A percentile compares a stretch with the other conserved stretches of the same genome.
phyloP scores from a whole-genome alignment of 2,329 filamentous ascomycete genomes.

The Immersiporthe knoxdaviesiana region DNA sequence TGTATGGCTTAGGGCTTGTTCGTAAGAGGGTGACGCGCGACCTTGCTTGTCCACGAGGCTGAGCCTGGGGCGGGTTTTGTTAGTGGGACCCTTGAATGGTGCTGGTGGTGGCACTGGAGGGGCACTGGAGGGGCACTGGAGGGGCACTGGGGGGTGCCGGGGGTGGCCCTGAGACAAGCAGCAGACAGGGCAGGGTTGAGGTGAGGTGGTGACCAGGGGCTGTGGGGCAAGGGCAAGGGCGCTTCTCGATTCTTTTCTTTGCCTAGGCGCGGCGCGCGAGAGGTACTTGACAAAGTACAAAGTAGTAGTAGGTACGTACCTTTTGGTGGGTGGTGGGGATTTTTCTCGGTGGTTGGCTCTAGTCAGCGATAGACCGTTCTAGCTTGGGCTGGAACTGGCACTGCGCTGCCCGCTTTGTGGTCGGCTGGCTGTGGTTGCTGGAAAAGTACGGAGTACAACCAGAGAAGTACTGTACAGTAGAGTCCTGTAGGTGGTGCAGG shows the following conservation, averaged over 20 bases:
- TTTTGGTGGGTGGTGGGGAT: background rate
- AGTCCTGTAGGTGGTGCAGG: slow-evolving; percentile 2
- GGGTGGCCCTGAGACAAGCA: slow-evolving; percentile 7
- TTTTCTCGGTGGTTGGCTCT: slow-evolving; percentile 14
- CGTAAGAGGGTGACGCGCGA: slow-evolving; percentile 30
- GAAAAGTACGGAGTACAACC: too few species aligned
- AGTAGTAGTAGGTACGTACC: background rate
- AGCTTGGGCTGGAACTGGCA: slow-evolving; percentile 21
- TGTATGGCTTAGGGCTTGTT: slow-evolving; percentile 28
- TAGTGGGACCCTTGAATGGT: slow-evolving; percentile 16
- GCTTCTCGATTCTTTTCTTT: background rate
- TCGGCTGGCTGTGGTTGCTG: slow-evolving; percentile 18
- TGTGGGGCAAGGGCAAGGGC: background rate
- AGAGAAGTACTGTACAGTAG: too few species aligned
- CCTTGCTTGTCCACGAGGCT: slow-evolving; percentile 29
- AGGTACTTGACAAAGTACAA: too few species aligned
- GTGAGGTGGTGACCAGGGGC: background rate
- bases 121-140: too few species aligned
- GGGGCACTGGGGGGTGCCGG: slow-evolving; percentile 8
- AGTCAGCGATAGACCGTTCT: slow-evolving; percentile 29
- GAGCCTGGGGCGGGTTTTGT: slow-evolving; percentile 22
- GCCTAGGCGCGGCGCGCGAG: background rate
- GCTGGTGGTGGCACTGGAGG: too few species aligned
- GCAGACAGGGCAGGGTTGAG: slow-evolving; percentile 16
- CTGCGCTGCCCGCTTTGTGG: too few species aligned